Conservation (phyloP, 139 green algal species). For the Monoraphidium neglectum region DNA sequence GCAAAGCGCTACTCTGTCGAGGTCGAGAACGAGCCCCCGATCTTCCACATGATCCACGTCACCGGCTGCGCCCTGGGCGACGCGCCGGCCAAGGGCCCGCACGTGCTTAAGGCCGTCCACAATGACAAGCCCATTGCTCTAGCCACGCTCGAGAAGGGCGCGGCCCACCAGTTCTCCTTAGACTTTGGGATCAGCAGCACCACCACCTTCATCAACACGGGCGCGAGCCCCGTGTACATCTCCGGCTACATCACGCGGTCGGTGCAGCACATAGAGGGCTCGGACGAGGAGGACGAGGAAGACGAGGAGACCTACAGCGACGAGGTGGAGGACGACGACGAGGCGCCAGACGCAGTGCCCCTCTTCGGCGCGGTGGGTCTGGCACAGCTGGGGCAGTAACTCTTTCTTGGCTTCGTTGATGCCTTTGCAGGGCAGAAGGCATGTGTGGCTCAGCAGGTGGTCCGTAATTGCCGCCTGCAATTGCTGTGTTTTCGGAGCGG, state of each 20-base stretch:
- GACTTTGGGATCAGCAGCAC: conserved; percentile 22
- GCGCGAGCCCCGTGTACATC: conserved; percentile 20
- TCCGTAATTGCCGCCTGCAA: too few relatives aligned
- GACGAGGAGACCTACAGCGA: conserved; percentile 12
- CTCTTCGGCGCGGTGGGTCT: too few relatives aligned
- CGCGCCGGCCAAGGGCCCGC: neutral
- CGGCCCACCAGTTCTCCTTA: conserved; percentile 13
- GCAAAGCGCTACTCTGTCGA: too few relatives aligned
- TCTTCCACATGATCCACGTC: conserved; percentile 22
- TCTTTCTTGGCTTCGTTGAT: too few relatives aligned
- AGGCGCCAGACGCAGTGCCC: neutral
- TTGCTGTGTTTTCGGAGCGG: too few relatives aligned
- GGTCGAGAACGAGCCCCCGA: too few relatives aligned
- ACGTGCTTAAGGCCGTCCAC: conserved; percentile 18
- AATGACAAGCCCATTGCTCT: conserved; percentile 3
- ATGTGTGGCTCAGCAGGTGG: too few relatives aligned
- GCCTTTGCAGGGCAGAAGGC: too few relatives aligned
- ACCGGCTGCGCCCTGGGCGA: conserved; percentile 22
- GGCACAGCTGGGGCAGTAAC: too few relatives aligned
- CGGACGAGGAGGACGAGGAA: conserved; percentile 1
- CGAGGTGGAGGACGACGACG: neutral
- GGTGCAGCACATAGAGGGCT: neutral
- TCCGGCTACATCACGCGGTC: conserved; percentile 24
- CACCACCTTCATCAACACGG: conserved; percentile 18
- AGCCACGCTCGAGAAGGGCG: neutral